Conservation (phyloP, 129 eudicot genomes). For the Saposhnikovia divaricata region DNA sequence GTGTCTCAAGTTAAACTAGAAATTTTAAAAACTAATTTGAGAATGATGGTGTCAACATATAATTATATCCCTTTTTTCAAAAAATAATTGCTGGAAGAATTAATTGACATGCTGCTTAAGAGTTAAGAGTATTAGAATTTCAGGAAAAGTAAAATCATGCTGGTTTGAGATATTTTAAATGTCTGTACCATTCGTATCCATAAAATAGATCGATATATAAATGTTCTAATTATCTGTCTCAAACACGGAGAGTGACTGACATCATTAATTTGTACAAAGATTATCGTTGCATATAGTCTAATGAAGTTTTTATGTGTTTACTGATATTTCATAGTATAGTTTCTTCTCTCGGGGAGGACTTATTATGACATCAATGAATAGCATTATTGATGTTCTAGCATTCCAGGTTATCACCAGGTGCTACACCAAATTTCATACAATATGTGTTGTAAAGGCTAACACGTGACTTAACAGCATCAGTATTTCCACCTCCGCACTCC, state of each 20-base stretch:
- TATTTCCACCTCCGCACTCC: not conserved
- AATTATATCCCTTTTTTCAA: too few relatives aligned
- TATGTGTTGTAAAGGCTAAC: not conserved
- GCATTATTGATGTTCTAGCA: constrained; percentile 6
- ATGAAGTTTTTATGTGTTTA: not conserved
- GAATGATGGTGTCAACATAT: too few relatives aligned
- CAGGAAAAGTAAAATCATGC: too few relatives aligned
- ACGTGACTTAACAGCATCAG: not conserved
- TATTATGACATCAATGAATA: not conserved
- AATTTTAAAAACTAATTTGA: too few relatives aligned
- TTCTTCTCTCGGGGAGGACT: too few relatives aligned
- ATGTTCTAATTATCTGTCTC: too few relatives aligned
- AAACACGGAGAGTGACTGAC: not conserved
- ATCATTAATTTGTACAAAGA: not conserved
- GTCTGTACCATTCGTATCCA: too few relatives aligned
- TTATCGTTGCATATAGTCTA: not conserved
- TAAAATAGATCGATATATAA: not conserved
- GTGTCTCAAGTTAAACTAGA: too few relatives aligned
- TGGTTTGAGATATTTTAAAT: too few relatives aligned
- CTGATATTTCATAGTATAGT: not conserved
- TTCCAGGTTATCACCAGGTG: constrained; percentile 5
- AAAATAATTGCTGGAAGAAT: too few relatives aligned
- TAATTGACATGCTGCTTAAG: too few relatives aligned
- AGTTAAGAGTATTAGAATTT: too few relatives aligned
- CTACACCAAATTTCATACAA: constrained; percentile 4